phyloP scores from a whole-genome alignment of 2,329 filamentous ascomycete species.

The Aspergillus fumigatiaffinis region DNA sequence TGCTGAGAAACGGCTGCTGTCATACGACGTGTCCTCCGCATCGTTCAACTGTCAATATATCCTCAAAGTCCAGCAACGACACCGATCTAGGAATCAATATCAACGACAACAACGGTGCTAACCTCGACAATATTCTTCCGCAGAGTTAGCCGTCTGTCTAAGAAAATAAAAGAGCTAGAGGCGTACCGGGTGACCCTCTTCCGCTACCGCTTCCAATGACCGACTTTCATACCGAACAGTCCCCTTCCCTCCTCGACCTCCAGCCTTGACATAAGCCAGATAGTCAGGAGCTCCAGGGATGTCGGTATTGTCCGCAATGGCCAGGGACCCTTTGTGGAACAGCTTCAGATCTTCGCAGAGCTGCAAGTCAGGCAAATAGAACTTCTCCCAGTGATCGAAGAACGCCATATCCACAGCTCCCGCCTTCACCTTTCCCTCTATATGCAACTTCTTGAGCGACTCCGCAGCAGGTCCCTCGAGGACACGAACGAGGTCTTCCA shows the following conservation, averaged over 20 bases:
- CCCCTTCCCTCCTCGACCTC: slow-evolving; percentile 13
- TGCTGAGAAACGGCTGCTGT: background rate
- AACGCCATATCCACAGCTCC: slow-evolving; percentile 34
- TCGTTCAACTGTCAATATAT: background rate
- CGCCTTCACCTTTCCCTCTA: slow-evolving; percentile 22
- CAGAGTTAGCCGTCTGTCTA: background rate
- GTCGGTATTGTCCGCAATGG: slow-evolving; percentile 40
- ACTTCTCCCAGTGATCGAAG: slow-evolving; percentile 34
- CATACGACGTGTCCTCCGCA: background rate
- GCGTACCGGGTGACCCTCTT: slow-evolving; percentile 10
- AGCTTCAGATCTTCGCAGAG: slow-evolving; percentile 32
- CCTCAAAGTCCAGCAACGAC: background rate
- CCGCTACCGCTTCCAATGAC: slow-evolving; percentile 7
- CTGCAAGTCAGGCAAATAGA: slow-evolving; percentile 36
- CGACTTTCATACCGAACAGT: slow-evolving; percentile 23
- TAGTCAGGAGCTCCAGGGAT: slow-evolving; percentile 41
- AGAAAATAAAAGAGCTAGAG: background rate
- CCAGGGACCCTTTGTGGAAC: slow-evolving; percentile 27
- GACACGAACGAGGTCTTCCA: slow-evolving; percentile 30
- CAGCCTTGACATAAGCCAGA: slow-evolving; percentile 35
- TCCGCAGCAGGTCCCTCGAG: slow-evolving; percentile 31
- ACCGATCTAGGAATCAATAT: background rate
- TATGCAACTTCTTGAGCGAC: slow-evolving; percentile 24
- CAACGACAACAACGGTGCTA: too few relatives aligned
- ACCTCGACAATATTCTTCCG: too few relatives aligned